phyloP scores from a whole-genome alignment of 257 asterid species.

The Rhazya stricta region DNA sequence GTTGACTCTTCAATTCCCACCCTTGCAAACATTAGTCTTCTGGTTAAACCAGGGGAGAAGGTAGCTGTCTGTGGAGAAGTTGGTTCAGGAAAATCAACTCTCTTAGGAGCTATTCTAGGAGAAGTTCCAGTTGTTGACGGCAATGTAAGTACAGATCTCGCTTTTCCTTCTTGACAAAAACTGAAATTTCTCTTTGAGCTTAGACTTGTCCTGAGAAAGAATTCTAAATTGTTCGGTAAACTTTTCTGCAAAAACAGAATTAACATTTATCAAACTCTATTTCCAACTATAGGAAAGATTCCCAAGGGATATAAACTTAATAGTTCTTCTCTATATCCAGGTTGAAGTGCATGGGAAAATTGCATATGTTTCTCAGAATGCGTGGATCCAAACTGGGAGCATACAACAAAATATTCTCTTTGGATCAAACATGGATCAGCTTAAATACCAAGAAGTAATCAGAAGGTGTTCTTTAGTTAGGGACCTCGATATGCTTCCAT shows the following conservation, averaged over 20 bases:
- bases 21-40: slow-evolving; percentile 18
- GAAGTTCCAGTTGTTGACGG: slow-evolving; percentile 36
- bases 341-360: slow-evolving; percentile 30
- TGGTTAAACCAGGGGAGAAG: slow-evolving; percentile 32
- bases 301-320: not conserved
- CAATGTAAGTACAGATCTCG: slow-evolving; percentile 21
- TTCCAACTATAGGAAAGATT: not conserved
- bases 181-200: not conserved
- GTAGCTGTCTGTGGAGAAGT: slow-evolving; percentile 45
- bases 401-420: slow-evolving; percentile 32
- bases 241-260: not conserved
- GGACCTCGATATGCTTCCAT: slow-evolving; percentile 35
- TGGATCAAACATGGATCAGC: slow-evolving; percentile 27
- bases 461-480: slow-evolving; percentile 27
- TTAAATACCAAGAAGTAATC: slow-evolving; percentile 30
- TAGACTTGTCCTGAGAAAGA: not conserved
- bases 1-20: slow-evolving; percentile 6
- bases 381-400: slow-evolving; percentile 42
- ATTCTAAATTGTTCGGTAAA: not conserved
- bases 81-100: slow-evolving; percentile 44
- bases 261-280: not conserved
- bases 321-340: slow-evolving; percentile 17
- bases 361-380: slow-evolving; percentile 37
- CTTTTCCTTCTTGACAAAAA: not conserved
- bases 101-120: slow-evolving; percentile 34